phyloP scores from a whole-genome alignment of 2,329 filamentous ascomycete genomes.

The Dothistroma septosporum region DNA sequence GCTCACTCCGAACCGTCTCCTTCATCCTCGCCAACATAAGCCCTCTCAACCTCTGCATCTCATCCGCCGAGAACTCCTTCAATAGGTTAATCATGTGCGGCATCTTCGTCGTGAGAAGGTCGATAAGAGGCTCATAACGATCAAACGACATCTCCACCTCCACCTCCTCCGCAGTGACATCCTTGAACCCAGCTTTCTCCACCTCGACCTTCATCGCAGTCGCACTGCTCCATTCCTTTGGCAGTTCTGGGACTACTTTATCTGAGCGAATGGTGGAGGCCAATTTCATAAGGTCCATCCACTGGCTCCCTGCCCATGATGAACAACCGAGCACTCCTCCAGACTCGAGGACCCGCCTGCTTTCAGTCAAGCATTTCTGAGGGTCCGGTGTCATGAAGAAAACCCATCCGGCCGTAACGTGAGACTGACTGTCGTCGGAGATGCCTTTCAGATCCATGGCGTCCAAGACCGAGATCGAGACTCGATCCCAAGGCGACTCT shows the following conservation, averaged over 20 bases:
- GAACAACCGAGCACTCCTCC: conserved; percentile 26
- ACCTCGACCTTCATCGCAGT: conserved; percentile 23
- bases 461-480: conserved; percentile 25
- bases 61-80: conserved; percentile 24
- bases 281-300: conserved; percentile 28
- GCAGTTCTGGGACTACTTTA: conserved; percentile 21
- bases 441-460: conserved; percentile 29
- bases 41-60: conserved; percentile 18
- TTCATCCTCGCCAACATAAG: conserved; percentile 21
- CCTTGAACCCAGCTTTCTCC: conserved; percentile 28
- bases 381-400: conserved; percentile 32
- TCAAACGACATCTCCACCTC: conserved; percentile 26
- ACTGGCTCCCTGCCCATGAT: conserved; percentile 30
- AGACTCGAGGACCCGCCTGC: conserved; percentile 23
- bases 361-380: conserved; percentile 15
- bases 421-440: conserved; percentile 22
- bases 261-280: conserved; percentile 21
- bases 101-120: conserved; percentile 23
- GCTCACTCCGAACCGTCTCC: conserved; percentile 22
- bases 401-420: conserved; percentile 32
- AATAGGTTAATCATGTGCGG: conserved; percentile 25
- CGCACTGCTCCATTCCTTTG: conserved; percentile 24
- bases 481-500: conserved; percentile 24
- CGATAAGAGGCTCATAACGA: conserved; percentile 17
- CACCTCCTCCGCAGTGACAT: conserved; percentile 25